These are phyloP conservation scores for Alternaria sp. DNA, from an alignment of 2,329 filamentous ascomycete species.

Conservation along the genomic window DNA sequence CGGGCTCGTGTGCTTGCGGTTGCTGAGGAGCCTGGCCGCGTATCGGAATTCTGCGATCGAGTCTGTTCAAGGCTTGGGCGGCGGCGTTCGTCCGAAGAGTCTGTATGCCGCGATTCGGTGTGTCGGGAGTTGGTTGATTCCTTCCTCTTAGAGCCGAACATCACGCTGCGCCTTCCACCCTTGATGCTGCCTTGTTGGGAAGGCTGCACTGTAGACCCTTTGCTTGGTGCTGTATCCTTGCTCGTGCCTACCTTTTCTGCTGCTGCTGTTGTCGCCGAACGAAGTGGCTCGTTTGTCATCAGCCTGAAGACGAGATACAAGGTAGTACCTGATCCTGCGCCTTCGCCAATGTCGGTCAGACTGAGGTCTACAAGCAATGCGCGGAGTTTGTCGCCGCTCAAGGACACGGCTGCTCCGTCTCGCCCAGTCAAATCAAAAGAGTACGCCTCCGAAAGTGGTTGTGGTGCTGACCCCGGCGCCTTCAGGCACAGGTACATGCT, in stretches of 20 bases:
- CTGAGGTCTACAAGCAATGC: conserved; percentile 90
- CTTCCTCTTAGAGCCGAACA: conserved; percentile 72
- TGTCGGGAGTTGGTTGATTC: conserved; percentile 41
- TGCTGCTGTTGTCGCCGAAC: conserved; percentile 36
- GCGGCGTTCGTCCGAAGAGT: conserved; percentile 28
- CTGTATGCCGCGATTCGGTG: conserved; percentile 22
- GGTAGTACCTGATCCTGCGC: conserved; percentile 71
- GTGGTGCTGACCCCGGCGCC: conserved; percentile 67
- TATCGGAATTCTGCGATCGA: conserved; percentile 33
- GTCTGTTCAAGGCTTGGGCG: conserved; percentile 36
- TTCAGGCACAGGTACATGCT: conserved; percentile 81
- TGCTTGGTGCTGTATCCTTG: conserved; percentile 37
- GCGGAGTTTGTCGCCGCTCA: conserved; percentile 73
- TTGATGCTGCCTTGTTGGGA: conserved; percentile 49
- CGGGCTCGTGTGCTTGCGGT: conserved; percentile 40
- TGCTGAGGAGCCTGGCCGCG: conserved; percentile 38
- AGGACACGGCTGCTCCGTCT: conserved; percentile 72
- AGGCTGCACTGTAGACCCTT: conserved; percentile 36
- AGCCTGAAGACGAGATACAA: conserved; percentile 87
- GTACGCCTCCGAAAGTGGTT: conserved; percentile 83
- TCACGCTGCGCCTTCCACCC: conserved; percentile 60
- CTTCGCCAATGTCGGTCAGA: conserved; percentile 74
- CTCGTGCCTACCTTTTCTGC: conserved; percentile 40
- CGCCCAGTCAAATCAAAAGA: conserved; percentile 78
- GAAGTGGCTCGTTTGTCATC: conserved; percentile 64